phyloP scores from a whole-genome alignment of 2,329 filamentous ascomycete species.

The Phaeophleospora eucalypticola region DNA sequence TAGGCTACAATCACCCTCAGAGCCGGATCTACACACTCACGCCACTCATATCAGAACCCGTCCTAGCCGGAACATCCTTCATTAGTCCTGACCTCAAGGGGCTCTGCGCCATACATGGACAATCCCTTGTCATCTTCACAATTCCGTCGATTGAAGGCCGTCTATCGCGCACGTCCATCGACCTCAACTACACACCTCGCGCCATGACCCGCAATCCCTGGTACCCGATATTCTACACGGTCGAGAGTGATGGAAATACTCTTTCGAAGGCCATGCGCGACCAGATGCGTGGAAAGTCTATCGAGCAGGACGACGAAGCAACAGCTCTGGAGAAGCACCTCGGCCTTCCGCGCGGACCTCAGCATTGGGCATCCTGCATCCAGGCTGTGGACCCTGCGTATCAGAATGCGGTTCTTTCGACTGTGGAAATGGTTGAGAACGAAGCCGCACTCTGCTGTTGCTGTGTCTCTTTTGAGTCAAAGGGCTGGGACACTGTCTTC shows the following conservation, averaged over 20 bases:
- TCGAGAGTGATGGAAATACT: constrained; percentile 90
- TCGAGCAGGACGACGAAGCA: constrained; percentile 18
- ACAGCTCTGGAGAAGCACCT: constrained; percentile 60
- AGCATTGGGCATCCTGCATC: constrained; percentile 94
- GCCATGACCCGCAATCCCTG: constrained; percentile 85
- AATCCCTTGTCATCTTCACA: constrained; percentile 63
- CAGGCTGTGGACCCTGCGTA: constrained; percentile 77
- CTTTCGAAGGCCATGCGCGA: constrained; percentile 67
- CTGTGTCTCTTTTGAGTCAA: constrained; percentile 78
- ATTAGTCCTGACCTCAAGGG: constrained; percentile 69
- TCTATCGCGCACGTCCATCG: constrained; percentile 41
- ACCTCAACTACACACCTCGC: constrained; percentile 84
- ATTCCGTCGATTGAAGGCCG: constrained; percentile 35
- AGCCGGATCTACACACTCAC: constrained; percentile 88
- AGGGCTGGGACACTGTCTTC: constrained; percentile 76
- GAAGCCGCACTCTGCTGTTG: constrained; percentile 86
- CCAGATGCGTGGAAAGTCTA: constrained; percentile 34
- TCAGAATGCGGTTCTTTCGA: constrained; percentile 56
- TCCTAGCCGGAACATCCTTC: constrained; percentile 96
- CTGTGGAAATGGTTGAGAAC: constrained; percentile 79
- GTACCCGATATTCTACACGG: constrained; percentile 84
- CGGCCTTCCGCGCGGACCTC: constrained; percentile 76
- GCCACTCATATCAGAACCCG: constrained; percentile 66
- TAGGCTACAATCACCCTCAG: constrained; percentile 86
- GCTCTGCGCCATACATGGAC: constrained; percentile 35